A percentile compares a stretch with the other conserved stretches of the same genome.
phyloP scores from a whole-genome alignment of 2,329 filamentous ascomycete genomes.

The Domatiomyces catenatus region DNA sequence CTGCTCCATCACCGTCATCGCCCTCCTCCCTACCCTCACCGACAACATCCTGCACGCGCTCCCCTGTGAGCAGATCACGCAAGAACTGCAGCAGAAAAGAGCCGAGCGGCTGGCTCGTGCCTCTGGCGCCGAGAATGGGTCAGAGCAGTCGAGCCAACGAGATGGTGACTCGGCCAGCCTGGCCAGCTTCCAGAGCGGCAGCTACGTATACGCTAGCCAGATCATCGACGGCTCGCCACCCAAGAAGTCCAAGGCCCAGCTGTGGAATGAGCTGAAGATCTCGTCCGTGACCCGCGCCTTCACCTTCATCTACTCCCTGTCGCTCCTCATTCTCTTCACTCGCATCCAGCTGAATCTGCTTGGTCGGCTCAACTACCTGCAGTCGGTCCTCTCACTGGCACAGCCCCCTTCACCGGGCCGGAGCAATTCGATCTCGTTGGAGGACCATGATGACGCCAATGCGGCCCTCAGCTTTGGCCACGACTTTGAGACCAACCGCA shows the following conservation, averaged over 20 bases:
- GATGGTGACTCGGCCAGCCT: slow-evolving; percentile 74
- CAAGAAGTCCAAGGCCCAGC: slow-evolving; percentile 70
- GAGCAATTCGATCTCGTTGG: slow-evolving; percentile 51
- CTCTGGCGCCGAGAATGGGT: slow-evolving; percentile 38
- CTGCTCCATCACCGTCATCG: slow-evolving; percentile 95
- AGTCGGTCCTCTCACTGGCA: slow-evolving; percentile 82
- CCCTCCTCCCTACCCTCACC: slow-evolving; percentile 78
- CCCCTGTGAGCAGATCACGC: slow-evolving; percentile 81
- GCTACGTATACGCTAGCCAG: slow-evolving; percentile 72
- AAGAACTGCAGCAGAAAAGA: slow-evolving; percentile 90
- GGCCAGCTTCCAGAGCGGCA: slow-evolving; percentile 61
- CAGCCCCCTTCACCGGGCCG: slow-evolving; percentile 47
- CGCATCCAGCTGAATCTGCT: slow-evolving; percentile 94
- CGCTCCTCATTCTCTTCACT: slow-evolving; percentile 78
- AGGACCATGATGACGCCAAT: slow-evolving; percentile 85
- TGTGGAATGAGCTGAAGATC: slow-evolving; percentile 97
- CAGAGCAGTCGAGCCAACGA: slow-evolving; percentile 50
- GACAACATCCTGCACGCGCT: slow-evolving; percentile 76
- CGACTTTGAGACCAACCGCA: slow-evolving; percentile 90
- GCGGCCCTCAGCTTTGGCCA: slow-evolving; percentile 65
- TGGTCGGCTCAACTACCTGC: slow-evolving; percentile 85
- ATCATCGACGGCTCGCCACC: slow-evolving; percentile 34
- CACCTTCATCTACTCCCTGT: slow-evolving; percentile 80
- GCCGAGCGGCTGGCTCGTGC: slow-evolving; percentile 40
- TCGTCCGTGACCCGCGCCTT: slow-evolving; percentile 78